phyloP scores from a whole-genome alignment of 371 early-diverging fungal genomes.

The Nematocida sp. region DNA sequence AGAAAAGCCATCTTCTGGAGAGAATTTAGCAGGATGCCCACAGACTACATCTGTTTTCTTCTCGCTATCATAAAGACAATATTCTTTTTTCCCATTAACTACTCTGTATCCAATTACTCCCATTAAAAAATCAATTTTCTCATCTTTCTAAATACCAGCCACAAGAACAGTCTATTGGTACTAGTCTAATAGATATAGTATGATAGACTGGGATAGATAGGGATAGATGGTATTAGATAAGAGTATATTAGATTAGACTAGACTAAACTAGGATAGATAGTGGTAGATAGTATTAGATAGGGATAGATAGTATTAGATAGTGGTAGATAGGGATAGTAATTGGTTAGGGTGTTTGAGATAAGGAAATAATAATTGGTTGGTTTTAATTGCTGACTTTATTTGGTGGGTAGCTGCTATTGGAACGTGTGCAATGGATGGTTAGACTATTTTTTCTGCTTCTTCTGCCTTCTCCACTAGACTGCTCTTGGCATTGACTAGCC shows the following conservation, averaged over 20 bases:
- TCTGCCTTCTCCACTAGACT: not conserved
- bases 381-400: not conserved
- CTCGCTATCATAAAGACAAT: slow-evolving; percentile 54
- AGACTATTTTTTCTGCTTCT: not conserved
- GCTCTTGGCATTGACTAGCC: not conserved
- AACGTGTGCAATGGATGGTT: not conserved
- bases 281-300: too few species aligned
- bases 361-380: not conserved
- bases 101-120: slow-evolving; percentile 51
- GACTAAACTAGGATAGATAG: too few species aligned
- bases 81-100: slow-evolving; percentile 49
- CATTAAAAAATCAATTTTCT: slow-evolving; percentile 7
- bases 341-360: not conserved
- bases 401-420: not conserved
- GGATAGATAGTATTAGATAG: not conserved
- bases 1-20: slow-evolving; percentile 59
- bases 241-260: too few species aligned
- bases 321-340: not conserved
- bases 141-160: not conserved
- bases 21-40: slow-evolving; percentile 62
- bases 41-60: slow-evolving; percentile 16
- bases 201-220: too few species aligned
- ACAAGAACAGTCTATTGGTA: too few species aligned
- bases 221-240: too few species aligned
- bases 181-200: too few species aligned